phyloP scores from a whole-genome alignment of 2,329 filamentous ascomycete genomes.

The Chrysoporthe austroafricana region DNA sequence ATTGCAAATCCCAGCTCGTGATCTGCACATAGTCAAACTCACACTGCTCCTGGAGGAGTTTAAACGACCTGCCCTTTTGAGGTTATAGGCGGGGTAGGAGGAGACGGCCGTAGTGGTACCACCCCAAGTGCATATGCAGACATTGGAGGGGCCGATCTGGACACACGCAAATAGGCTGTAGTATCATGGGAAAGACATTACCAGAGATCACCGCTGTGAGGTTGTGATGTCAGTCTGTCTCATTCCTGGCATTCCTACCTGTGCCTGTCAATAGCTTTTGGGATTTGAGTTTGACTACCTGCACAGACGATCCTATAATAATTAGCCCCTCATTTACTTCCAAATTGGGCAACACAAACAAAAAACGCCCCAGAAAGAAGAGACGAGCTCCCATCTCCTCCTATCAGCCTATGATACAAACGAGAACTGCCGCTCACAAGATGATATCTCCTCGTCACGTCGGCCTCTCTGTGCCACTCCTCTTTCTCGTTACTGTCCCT shows the following conservation, averaged over 20 bases:
- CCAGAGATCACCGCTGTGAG: neutral
- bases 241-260: neutral
- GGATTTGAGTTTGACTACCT: neutral
- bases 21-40: conserved; percentile 18
- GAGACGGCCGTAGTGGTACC: conserved; percentile 3
- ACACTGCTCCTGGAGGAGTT: neutral
- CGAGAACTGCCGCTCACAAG: neutral
- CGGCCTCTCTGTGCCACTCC: neutral
- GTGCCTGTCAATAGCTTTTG: neutral
- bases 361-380: neutral
- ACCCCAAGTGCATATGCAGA: neutral
- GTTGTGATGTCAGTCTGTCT: neutral
- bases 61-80: conserved; percentile 20
- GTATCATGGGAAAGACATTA: neutral
- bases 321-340: neutral
- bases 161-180: neutral
- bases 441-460: neutral
- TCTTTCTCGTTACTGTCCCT: neutral
- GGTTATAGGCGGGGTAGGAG: conserved; percentile 19
- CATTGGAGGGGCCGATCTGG: neutral
- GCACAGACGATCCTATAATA: neutral
- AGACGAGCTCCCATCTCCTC: neutral
- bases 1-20: conserved; percentile 5
- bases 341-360: neutral
- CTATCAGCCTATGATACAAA: neutral